Percentiles rank a stretch among this genome's conserved stretches.
phyloP scores from a whole-genome alignment of 768 basidiomycete species.

The Boletellus ananiceps region DNA sequence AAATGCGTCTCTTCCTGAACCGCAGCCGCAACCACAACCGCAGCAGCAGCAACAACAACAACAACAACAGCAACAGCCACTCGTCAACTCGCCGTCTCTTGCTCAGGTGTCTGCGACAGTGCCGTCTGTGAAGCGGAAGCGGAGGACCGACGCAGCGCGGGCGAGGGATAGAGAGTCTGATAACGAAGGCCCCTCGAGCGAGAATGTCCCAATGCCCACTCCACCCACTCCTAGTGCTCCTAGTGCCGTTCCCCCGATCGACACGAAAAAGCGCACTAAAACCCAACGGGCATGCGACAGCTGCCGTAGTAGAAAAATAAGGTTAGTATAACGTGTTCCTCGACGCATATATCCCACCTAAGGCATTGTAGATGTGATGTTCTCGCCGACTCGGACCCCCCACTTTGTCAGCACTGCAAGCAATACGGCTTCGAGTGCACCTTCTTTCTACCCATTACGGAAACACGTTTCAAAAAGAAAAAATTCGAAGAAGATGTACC shows the following conservation, averaged over 20 bases:
- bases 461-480: constrained; percentile 98
- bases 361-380: constrained; percentile 65
- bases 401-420: constrained; percentile 90
- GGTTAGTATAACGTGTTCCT: constrained; percentile 36
- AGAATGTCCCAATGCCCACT: constrained; percentile 34
- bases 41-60: constrained; percentile 2
- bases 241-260: constrained; percentile 35
- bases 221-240: constrained; percentile 28
- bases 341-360: constrained; percentile 9
- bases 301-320: constrained; percentile 86
- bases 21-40: constrained; percentile 20
- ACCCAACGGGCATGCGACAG: constrained; percentile 91
- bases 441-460: constrained; percentile 96
- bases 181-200: constrained; percentile 54
- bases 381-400: constrained; percentile 69
- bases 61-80: constrained; percentile 23
- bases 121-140: constrained; percentile 56
- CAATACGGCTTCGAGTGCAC: constrained; percentile 93
- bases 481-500: constrained; percentile 68
- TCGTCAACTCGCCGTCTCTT: constrained; percentile 33
- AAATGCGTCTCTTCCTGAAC: constrained; percentile 35
- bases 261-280: constrained; percentile 86
- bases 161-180: constrained; percentile 54
- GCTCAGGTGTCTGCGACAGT: constrained; percentile 31
- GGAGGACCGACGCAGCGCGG: constrained; percentile 40